A percentile compares a stretch with the other conserved stretches of the same genome.
Conservation (phyloP, 257 asterid species). For the Gentiana dahurica region DNA sequence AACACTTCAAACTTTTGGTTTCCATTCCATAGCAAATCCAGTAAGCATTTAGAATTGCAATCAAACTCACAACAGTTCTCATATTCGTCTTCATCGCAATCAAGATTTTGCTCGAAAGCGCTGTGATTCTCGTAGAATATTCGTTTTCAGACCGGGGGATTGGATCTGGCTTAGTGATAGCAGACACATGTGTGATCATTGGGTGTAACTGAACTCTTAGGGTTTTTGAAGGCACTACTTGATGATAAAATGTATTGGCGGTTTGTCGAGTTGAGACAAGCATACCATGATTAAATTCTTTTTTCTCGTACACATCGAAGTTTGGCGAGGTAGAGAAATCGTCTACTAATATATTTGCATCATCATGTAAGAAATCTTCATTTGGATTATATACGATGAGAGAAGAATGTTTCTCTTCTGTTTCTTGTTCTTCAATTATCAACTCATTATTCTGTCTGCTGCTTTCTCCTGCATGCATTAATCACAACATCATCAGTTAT, state of each 20-base stretch:
- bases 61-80: slow-evolving; percentile 12
- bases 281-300: slow-evolving; percentile 32
- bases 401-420: slow-evolving; percentile 14
- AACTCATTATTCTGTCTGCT: slow-evolving; percentile 12
- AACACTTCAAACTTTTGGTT: slow-evolving; percentile 2
- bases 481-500: no score
- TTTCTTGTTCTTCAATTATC: slow-evolving; percentile 7
- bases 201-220: slow-evolving; percentile 25
- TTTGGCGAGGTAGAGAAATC: slow-evolving; percentile 25
- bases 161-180: slow-evolving; percentile 6
- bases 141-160: background rate
- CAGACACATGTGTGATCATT: slow-evolving; percentile 12
- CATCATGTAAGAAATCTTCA: slow-evolving; percentile 16
- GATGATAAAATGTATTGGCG: slow-evolving; percentile 33
- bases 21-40: slow-evolving; percentile 20
- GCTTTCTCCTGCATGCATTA: slow-evolving; percentile 23
- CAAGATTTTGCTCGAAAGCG: slow-evolving; percentile 12
- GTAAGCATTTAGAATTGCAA: slow-evolving; percentile 20
- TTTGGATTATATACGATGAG: slow-evolving; percentile 17
- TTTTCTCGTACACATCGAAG: slow-evolving; percentile 31
- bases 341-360: slow-evolving; percentile 13
- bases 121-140: slow-evolving; percentile 6
- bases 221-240: slow-evolving; percentile 29
- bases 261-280: slow-evolving; percentile 28
- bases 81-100: slow-evolving; percentile 9